A percentile compares a stretch with the other conserved stretches of the same genome.
These are phyloP conservation scores for Fusarium sp. DNA, from an alignment of 2,329 filamentous ascomycete species.

Conservation along the genomic window DNA sequence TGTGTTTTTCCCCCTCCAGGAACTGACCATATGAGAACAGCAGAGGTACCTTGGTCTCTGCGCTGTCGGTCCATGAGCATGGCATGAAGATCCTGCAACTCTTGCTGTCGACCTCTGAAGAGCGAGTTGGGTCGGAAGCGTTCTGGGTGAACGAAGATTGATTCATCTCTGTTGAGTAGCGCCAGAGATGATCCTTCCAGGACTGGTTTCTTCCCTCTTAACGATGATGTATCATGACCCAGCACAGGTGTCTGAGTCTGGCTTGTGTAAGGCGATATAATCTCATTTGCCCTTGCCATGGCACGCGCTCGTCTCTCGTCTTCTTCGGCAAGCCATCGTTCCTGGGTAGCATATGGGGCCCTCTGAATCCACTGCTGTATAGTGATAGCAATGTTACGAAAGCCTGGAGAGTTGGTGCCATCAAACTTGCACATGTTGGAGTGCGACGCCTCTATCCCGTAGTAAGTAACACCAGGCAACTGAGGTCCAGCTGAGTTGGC, in stretches of 20 bases:
- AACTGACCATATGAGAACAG: constrained; percentile 35
- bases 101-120: constrained; percentile 28
- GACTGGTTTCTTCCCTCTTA: constrained; percentile 2
- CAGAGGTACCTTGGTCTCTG: constrained; percentile 34
- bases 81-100: constrained; percentile 31
- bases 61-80: constrained; percentile 35
- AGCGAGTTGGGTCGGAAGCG: constrained; percentile 38
- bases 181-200: background rate
- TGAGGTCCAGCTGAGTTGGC: constrained; percentile 74
- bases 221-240: background rate
- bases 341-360: constrained; percentile 62
- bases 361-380: constrained; percentile 62
- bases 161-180: background rate
- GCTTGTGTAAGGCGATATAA: constrained; percentile 46
- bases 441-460: constrained; percentile 79
- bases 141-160: constrained; percentile 38
- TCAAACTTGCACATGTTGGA: constrained; percentile 78
- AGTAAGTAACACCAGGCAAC: constrained; percentile 74
- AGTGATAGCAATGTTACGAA: constrained; percentile 59
- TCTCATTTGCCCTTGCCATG: constrained; percentile 56
- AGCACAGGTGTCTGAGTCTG: background rate
- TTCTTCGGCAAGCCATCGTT: constrained; percentile 69
- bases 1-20: constrained; percentile 39
- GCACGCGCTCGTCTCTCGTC: constrained; percentile 59
- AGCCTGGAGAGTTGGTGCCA: constrained; percentile 71